Conservation (phyloP, 2,329 filamentous ascomycete genomes). For the Aspergillus sp. region DNA sequence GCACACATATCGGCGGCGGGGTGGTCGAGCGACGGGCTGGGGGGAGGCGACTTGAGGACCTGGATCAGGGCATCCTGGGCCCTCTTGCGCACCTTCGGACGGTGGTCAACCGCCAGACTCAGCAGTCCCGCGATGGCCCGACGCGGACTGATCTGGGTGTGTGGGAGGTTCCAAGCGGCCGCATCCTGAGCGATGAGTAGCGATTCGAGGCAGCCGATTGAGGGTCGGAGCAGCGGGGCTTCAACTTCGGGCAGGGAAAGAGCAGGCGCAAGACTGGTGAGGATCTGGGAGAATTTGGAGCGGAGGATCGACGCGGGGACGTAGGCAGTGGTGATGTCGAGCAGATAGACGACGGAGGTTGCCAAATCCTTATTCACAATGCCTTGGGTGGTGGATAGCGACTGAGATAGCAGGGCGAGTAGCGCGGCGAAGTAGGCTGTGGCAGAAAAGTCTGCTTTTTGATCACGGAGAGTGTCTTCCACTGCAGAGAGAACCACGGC, state of each 20-base stretch:
- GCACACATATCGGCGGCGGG: slow-evolving; percentile 96
- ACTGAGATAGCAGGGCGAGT: slow-evolving; percentile 79
- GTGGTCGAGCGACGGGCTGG: slow-evolving; percentile 89
- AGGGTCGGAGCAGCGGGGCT: slow-evolving; percentile 79
- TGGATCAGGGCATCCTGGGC: slow-evolving; percentile 85
- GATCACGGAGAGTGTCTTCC: slow-evolving; percentile 86
- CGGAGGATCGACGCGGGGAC: slow-evolving; percentile 83
- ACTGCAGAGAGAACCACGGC: slow-evolving; percentile 85
- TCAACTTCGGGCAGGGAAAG: slow-evolving; percentile 79
- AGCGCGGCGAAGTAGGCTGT: slow-evolving; percentile 97
- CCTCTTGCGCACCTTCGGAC: slow-evolving; percentile 91
- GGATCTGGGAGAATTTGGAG: slow-evolving; percentile 92
- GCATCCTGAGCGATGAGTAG: slow-evolving; percentile 85
- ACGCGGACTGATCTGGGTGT: slow-evolving; percentile 79
- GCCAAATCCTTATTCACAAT: slow-evolving; percentile 78
- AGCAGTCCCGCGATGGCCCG: slow-evolving; percentile 84
- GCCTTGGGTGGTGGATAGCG: slow-evolving; percentile 61
- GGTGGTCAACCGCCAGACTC: slow-evolving; percentile 77
- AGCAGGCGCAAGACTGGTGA: slow-evolving; percentile 80
- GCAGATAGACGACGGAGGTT: slow-evolving; percentile 86
- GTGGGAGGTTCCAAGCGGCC: slow-evolving; percentile 80
- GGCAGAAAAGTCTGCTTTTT: slow-evolving; percentile 77
- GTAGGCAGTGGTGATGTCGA: slow-evolving; percentile 85
- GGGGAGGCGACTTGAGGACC: slow-evolving; percentile 80
- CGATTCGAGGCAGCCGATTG: slow-evolving; percentile 92